phyloP scores from a whole-genome alignment of 192 early-diverging fungal species.

The Umbelopsis isabellina region DNA sequence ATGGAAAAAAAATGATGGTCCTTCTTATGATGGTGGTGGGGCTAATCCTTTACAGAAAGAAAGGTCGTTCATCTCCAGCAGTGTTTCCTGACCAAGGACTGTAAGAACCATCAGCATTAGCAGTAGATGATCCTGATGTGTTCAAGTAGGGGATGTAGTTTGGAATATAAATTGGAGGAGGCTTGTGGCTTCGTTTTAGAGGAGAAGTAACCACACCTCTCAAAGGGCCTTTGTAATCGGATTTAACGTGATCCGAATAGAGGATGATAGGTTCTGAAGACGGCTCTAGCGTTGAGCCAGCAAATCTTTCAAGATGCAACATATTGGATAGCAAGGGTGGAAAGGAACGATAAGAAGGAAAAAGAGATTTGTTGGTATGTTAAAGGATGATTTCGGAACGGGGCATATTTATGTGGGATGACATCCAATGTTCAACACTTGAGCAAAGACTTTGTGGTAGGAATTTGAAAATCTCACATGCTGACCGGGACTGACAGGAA shows the following conservation, averaged over 20 bases:
- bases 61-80: not conserved
- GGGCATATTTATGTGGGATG: not conserved
- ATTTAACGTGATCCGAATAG: slow-evolving; percentile 23
- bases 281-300: slow-evolving; percentile 34
- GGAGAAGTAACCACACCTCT: slow-evolving; percentile 16
- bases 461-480: slow-evolving; percentile 22
- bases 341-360: not conserved
- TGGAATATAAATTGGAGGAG: slow-evolving; percentile 28
- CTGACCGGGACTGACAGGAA: not conserved
- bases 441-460: not conserved
- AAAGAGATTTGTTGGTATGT: not conserved
- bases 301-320: slow-evolving; percentile 25
- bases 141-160: not conserved
- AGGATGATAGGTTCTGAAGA: slow-evolving; percentile 27
- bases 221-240: slow-evolving; percentile 8
- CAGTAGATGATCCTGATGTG: not conserved
- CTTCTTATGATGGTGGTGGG: too few relatives aligned
- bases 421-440: too few relatives aligned
- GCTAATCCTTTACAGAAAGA: not conserved
- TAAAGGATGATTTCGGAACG: not conserved
- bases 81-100: slow-evolving; percentile 6
- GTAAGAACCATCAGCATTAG: not conserved
- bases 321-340: not conserved
- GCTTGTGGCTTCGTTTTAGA: slow-evolving; percentile 22
- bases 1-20: too few relatives aligned